A percentile compares a stretch with the other conserved stretches of the same genome.
Evolutionary conservation across 2,329 filamentous ascomycete genomes (phyloP).

Genomic region (Aspergillus ochraceoroseus): DNA sequence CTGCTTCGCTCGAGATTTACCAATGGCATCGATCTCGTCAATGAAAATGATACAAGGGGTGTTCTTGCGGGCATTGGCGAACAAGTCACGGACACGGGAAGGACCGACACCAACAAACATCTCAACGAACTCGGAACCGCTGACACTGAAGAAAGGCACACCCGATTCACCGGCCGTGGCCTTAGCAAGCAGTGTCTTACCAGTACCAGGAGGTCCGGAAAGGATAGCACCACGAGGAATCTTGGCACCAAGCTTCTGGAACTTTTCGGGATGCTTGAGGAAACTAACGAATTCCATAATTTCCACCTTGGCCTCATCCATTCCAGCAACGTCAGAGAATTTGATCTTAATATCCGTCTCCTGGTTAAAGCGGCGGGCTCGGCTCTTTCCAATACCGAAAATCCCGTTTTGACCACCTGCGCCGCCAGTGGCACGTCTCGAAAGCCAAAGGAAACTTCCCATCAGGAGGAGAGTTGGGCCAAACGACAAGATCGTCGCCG

Average conservation of each 20-base stretch:
- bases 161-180: constrained; percentile 94
- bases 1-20: constrained; percentile 77
- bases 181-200: constrained; percentile 96
- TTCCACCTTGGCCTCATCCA: constrained; percentile 96
- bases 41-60: constrained; percentile 99
- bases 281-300: constrained; percentile 99
- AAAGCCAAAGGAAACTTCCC: constrained; percentile 73
- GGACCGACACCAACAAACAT: constrained; percentile 99
- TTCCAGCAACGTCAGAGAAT: constrained; percentile 91
- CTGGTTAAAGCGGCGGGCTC: constrained; percentile 95
- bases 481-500: constrained; percentile 71
- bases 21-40: constrained; percentile 97
- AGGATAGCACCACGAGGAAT: constrained; percentile 95
- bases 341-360: constrained; percentile 96
- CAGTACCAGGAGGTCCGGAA: constrained; percentile 94
- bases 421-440: constrained; percentile 66
- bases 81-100: constrained; percentile 89
- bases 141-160: constrained; percentile 97
- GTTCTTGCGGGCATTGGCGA: constrained; percentile 89
- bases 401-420: constrained; percentile 67
- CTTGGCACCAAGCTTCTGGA: constrained; percentile 91
- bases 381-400: constrained; percentile 93
- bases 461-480: constrained; percentile 84
- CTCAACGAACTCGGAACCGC: constrained; percentile 97
- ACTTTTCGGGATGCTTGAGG: constrained; percentile 85